A percentile compares a stretch with the other conserved stretches of the same genome.
phyloP scores from a whole-genome alignment of 805 yeast genomes.

The Cyberlindnera meyerae region DNA sequence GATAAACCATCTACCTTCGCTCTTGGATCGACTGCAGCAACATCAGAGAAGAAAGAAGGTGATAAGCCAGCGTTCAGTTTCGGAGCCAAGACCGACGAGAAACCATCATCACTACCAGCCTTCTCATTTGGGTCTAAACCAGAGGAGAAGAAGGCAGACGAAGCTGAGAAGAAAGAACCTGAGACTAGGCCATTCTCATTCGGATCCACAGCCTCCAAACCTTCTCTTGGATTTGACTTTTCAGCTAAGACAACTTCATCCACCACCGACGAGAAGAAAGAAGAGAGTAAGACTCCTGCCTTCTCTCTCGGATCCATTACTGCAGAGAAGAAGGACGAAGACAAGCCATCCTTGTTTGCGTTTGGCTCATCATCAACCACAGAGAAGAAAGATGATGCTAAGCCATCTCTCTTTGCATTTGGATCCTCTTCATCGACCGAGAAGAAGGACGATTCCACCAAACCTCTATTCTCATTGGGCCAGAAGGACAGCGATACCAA shows the following conservation, averaged over 20 bases:
- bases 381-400: background rate
- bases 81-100: slow-evolving; percentile 7
- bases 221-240: background rate
- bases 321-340: background rate
- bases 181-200: slow-evolving; percentile 4
- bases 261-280: background rate
- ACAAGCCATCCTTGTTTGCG: background rate
- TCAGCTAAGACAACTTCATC: background rate
- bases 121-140: slow-evolving; percentile 6
- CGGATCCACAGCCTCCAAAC: slow-evolving; percentile 4
- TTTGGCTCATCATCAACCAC: slow-evolving; percentile 1
- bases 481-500: slow-evolving; percentile 1
- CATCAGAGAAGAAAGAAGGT: too few relatives aligned
- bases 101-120: background rate
- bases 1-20: too few relatives aligned
- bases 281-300: background rate
- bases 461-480: slow-evolving; percentile 10
- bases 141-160: slow-evolving; percentile 3
- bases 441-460: slow-evolving; percentile 5
- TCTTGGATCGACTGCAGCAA: too few relatives aligned
- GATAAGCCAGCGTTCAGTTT: slow-evolving; percentile 3
- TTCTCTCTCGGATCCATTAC: slow-evolving; percentile 1
- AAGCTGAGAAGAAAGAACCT: background rate
- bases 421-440: background rate
- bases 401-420: slow-evolving; percentile 3